Evolutionary conservation across 2,329 filamentous ascomycete genomes (phyloP), one percentile per base, ranked within the genome.

Genomic region (Xylariaceae sp.): DNA sequence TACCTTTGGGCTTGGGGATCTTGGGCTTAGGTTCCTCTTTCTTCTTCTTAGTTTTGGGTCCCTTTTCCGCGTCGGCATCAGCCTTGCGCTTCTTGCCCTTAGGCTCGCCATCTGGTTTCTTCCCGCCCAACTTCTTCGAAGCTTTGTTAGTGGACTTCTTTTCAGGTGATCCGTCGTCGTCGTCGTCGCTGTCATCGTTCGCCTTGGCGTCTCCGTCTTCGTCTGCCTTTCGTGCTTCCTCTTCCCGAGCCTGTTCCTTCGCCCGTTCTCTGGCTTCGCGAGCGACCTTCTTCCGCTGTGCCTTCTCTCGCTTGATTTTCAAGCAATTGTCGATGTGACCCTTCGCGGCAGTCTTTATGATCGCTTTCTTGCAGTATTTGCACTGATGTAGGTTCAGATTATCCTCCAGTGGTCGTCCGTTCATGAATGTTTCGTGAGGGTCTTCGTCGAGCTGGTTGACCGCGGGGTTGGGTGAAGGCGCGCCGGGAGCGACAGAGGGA

Each of bases 351-450:
- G 83, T 83, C 64, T 86, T 88, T 11, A 94, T 77, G 9, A 96
- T 82, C 50, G 88, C 88, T 65, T 95, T 91, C 73, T 94, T 96
- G 75, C 92, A 99, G 70, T 95, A 90, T 70, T 94, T 96, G 79
- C 92, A 99, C 62, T 87, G 80, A 49, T 94, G 85, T 7, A 89
- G 80, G 60, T 95, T 89, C 8, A 88, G 81, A 54, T 78, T 79
- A 66, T 96, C 91, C 64, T 91, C 86, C 62, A 95, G 80, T 0
- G 91, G 90, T 55, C 87, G 84, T 58, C 90, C 89, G 46, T 86
- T 91, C 3, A 84, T 79, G 70, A 96, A 96, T 3, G 88, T 88
- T 57, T 89, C 84, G 63, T 88, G 82, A 11, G 88, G 84, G 58
- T 78, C 82, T 57, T 91, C 85, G 64, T 95, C 89, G 50, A 96